A percentile compares a stretch with the other conserved stretches of the same genome.
phyloP scores from a whole-genome alignment of 148 eudicot species.

The Rhododendron mucronatum region DNA sequence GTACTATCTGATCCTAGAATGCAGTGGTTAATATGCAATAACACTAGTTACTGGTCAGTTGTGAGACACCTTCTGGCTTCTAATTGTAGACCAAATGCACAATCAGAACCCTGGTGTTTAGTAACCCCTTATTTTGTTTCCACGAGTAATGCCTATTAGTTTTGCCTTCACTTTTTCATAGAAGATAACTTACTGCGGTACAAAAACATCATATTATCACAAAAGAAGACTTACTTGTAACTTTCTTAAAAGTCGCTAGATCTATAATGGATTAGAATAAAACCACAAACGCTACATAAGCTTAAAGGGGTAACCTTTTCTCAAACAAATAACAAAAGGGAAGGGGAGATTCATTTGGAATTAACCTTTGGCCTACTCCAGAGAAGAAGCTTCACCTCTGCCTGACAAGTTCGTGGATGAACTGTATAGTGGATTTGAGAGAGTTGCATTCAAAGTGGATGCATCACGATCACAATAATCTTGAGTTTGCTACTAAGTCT shows the following conservation, averaged over 20 bases:
- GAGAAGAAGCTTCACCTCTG: not conserved
- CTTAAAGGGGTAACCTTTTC: not conserved
- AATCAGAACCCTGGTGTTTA: not conserved
- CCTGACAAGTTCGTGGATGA: not conserved
- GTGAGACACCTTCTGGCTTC: not conserved
- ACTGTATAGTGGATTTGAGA: constrained; percentile 1
- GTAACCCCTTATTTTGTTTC: not conserved
- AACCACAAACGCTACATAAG: not conserved
- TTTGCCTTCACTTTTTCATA: not conserved
- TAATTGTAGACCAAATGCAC: not conserved
- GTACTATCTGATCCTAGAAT: not conserved
- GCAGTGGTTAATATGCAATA: not conserved
- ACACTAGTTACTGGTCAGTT: not conserved
- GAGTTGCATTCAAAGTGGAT: not conserved
- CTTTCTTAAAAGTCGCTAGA: not conserved
- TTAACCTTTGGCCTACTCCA: not conserved
- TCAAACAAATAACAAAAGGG: not conserved
- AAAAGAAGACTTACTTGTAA: not conserved
- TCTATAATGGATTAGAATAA: not conserved
- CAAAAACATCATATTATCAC: not conserved
- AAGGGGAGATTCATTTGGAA: not conserved
- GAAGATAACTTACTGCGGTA: not conserved
- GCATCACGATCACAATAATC: not conserved
- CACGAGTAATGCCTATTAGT: not conserved
- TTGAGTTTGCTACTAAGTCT: not conserved